Evolutionary conservation across 169 alveolate species (phyloP).

Genomic region (Plasmodium knowlesi): DNA sequence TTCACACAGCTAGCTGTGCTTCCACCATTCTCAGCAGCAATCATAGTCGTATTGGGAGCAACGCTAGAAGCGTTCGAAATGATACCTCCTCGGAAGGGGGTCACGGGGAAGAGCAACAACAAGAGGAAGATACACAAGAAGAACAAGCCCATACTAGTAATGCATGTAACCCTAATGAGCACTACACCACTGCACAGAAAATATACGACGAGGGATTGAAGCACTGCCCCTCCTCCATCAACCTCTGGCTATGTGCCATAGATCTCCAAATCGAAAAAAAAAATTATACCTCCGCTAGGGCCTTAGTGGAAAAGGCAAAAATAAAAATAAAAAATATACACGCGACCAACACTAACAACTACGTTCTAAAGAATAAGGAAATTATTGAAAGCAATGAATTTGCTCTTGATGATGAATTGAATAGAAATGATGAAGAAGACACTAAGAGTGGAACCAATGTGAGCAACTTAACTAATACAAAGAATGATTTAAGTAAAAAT

Average conservation of each 20-base stretch:
- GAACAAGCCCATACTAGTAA: neutral
- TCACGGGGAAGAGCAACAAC: neutral
- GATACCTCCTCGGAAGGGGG: neutral
- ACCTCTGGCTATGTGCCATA: constrained; percentile 91
- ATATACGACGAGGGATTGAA: constrained; percentile 80
- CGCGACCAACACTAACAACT: constrained; percentile 88
- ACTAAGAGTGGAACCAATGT: constrained; percentile 57
- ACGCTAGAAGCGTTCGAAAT: neutral
- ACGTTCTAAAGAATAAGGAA: constrained; percentile 72
- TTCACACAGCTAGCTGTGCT: neutral
- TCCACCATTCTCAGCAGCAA: neutral
- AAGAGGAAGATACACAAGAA: neutral
- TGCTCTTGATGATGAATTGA: constrained; percentile 69
- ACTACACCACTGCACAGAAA: constrained; percentile 54
- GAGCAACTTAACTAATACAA: neutral
- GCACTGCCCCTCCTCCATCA: constrained; percentile 83
- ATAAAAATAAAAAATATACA: constrained; percentile 84
- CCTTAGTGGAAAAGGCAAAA: constrained; percentile 90
- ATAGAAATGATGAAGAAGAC: constrained; percentile 72
- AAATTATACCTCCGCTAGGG: constrained; percentile 91
- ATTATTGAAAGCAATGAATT: constrained; percentile 75
- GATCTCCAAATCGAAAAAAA: constrained; percentile 85
- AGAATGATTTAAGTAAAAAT: constrained; percentile 73
- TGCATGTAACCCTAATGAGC: neutral
- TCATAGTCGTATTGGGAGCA: neutral